These are phyloP conservation scores for Apiospora marii DNA, from an alignment of 2,329 filamentous ascomycete species.

Conservation along the genomic window DNA sequence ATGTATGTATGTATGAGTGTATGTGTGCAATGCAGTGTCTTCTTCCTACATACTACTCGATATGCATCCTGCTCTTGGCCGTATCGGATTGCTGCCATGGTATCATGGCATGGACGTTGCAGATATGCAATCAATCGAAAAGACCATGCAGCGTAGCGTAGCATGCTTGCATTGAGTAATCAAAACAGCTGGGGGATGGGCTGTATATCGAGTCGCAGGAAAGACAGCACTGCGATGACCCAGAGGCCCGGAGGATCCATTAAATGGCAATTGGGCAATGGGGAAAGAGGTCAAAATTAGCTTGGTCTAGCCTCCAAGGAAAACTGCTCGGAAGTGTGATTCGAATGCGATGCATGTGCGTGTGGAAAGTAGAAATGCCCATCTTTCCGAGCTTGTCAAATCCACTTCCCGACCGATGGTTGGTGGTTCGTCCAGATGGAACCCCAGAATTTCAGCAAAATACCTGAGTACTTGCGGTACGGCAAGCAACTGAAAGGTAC, in stretches of 20 bases:
- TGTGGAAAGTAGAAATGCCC: too few relatives aligned
- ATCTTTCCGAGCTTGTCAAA: too few relatives aligned
- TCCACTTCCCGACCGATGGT: not conserved
- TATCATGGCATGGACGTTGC: not conserved
- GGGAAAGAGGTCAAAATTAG: slow-evolving; percentile 13
- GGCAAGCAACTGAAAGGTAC: not conserved
- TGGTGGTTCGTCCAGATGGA: not conserved
- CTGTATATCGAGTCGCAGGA: not conserved
- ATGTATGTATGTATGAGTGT: not conserved
- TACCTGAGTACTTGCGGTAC: not conserved
- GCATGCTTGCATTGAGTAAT: too few relatives aligned
- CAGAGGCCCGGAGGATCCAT: not conserved
- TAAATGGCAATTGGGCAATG: not conserved
- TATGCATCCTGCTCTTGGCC: not conserved
- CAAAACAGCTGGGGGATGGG: not conserved
- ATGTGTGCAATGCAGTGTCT: not conserved
- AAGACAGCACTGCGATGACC: not conserved
- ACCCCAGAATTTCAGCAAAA: not conserved
- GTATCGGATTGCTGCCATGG: not conserved
- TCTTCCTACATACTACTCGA: not conserved
- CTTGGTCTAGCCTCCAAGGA: not conserved
- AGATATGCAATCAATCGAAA: slow-evolving; percentile 1
- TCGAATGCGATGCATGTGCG: not conserved
- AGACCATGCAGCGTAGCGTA: not conserved
- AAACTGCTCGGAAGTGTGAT: not conserved